Evolutionary conservation across 345 rosid species (phyloP), one percentile per base, ranked within the genome.

Genomic region (Eutrema heterophyllum): DNA sequence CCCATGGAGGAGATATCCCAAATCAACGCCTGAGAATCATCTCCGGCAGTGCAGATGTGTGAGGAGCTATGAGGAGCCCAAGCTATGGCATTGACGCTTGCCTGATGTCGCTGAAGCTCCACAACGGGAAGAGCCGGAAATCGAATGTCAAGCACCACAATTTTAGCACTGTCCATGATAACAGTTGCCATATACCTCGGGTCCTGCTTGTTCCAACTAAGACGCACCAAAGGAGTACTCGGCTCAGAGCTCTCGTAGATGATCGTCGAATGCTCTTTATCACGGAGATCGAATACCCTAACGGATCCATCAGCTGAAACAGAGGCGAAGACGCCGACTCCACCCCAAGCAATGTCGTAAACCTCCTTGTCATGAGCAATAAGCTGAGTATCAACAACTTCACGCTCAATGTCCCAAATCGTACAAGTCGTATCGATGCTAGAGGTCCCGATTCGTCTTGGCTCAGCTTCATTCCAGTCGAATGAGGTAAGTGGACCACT

Each of bases 401-500:
- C 97, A 29, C 89, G 78, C 73, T 92, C 98, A 54, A 92, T 88
- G 54, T 92, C 98, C 97, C 98, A 92, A 29, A 92, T 92, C 11
- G 98, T 92, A 74, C 98, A 93, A 32, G 98, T 93, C 5, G 97
- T 90, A 64, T 93, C 98, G 57, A 90, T 90, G 68, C 96, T 88
- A 8, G 98, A 93, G 24, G 97, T 88, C 4, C 97, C 98, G 52
- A 93, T 87, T 5, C 98, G 96, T 78, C 72, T 82, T 10, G 97
- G 98, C 80, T 93, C 98, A 13, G 95, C 95, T 71, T 93, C 98
- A 71, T 93, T 93, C 98, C 98, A 93, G 63, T 90, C 97, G 51
- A 93, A 93, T 7, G 98, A 93, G 57, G 98, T 93, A 58, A 90
- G 71, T 0, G 98, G 98, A n/a, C 97, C 93, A 51, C 97, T 87